These are phyloP conservation scores for Fusarium concolor DNA, from an alignment of 2,329 filamentous ascomycete genomes.

Conservation along the genomic window DNA sequence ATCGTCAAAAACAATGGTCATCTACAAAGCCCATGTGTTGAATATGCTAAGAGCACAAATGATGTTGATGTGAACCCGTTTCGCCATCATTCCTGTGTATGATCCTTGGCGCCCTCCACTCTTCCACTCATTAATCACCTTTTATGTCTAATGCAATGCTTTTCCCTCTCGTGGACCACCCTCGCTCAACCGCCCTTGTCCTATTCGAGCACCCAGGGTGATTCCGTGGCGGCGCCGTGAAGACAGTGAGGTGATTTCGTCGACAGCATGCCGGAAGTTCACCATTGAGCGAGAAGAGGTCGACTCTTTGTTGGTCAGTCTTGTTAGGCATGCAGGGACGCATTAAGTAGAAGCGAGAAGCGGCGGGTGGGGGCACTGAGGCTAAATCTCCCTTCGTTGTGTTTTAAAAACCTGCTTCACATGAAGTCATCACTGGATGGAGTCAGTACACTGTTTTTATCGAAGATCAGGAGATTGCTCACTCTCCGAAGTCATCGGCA, in stretches of 20 bases:
- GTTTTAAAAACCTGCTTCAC: slow-evolving; percentile 60
- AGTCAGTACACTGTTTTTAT: slow-evolving; percentile 36
- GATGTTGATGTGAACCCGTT: slow-evolving; percentile 8
- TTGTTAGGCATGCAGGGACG: slow-evolving; percentile 6
- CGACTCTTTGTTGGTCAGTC: not conserved
- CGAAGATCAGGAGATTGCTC: slow-evolving; percentile 57
- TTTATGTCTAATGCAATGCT: slow-evolving; percentile 14
- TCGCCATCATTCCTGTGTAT: slow-evolving; percentile 16
- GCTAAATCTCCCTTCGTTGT: slow-evolving; percentile 15
- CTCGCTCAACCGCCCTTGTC: slow-evolving; percentile 14
- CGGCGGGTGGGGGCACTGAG: slow-evolving; percentile 9
- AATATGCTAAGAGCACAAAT: slow-evolving; percentile 9
- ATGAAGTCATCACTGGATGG: slow-evolving; percentile 74
- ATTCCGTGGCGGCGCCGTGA: slow-evolving; percentile 18
- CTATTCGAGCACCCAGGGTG: slow-evolving; percentile 11
- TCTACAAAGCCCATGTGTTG: slow-evolving; percentile 14
- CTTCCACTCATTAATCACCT: slow-evolving; percentile 3
- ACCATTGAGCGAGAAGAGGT: not conserved
- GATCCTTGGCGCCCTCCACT: slow-evolving; percentile 7
- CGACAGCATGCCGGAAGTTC: slow-evolving; percentile 9
- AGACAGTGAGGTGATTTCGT: not conserved
- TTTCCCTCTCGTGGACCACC: slow-evolving; percentile 10
- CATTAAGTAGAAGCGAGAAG: slow-evolving; percentile 20
- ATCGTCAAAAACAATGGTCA: slow-evolving; percentile 10
- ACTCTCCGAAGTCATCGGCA: slow-evolving; percentile 85